phyloP scores from a whole-genome alignment of 179 eudicot species.

The Carnegiea gigantea region DNA sequence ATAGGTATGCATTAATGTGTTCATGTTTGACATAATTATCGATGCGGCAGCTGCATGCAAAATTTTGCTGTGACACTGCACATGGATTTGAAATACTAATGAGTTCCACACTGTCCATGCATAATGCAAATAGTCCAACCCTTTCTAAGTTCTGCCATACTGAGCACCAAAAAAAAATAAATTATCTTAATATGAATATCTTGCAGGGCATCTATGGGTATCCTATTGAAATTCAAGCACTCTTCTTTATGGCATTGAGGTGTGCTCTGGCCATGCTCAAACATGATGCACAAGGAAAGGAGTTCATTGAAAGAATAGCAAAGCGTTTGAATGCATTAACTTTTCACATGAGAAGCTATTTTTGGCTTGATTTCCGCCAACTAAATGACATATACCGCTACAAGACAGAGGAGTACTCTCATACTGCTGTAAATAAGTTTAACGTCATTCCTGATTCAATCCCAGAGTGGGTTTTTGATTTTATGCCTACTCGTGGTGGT shows the following conservation, averaged over 20 bases:
- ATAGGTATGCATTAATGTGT: background rate
- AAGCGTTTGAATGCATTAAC: slow-evolving; percentile 78
- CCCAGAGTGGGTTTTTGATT: slow-evolving; percentile 87
- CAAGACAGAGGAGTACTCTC: slow-evolving; percentile 78
- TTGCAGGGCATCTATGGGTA: slow-evolving; percentile 86
- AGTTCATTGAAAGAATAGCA: slow-evolving; percentile 59
- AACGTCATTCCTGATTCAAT: slow-evolving; percentile 82
- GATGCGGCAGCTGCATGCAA: background rate
- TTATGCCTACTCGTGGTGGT: slow-evolving; percentile 82
- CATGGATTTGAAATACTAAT: background rate
- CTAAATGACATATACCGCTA: slow-evolving; percentile 75
- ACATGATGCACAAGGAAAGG: slow-evolving; percentile 71
- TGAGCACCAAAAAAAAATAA: background rate
- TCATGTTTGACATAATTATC: background rate
- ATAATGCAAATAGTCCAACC: background rate
- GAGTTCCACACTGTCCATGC: background rate
- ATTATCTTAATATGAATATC: background rate
- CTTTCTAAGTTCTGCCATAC: background rate
- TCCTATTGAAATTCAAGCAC: slow-evolving; percentile 90
- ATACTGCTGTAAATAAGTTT: slow-evolving; percentile 74
- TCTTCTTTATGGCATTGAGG: slow-evolving; percentile 85
- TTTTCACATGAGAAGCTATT: slow-evolving; percentile 79
- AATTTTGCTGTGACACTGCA: background rate
- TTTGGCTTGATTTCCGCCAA: slow-evolving; percentile 78
- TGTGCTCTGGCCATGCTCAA: slow-evolving; percentile 70